A percentile compares a stretch with the other conserved stretches of the same genome.
Evolutionary conservation across 2,329 filamentous ascomycete species (phyloP).

Genomic region (Trichoderma guizhouense): DNA sequence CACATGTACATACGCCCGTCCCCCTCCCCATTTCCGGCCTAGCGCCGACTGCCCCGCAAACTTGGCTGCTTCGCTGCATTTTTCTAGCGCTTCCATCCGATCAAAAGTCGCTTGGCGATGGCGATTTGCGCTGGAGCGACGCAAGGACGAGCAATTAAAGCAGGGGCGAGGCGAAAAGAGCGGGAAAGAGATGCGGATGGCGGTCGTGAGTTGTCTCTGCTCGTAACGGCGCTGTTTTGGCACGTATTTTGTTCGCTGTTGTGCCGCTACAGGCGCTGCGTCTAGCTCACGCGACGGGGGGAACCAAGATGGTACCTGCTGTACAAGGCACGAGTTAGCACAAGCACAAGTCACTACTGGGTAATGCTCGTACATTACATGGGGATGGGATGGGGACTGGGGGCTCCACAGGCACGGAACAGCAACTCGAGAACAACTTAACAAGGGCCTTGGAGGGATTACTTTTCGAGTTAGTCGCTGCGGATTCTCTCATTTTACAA

Average conservation of each 20-base stretch:
- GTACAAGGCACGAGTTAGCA: background rate
- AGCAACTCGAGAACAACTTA: background rate
- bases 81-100: slow-evolving; percentile 17
- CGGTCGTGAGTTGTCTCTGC: background rate
- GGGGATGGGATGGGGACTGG: background rate
- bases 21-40: background rate
- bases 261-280: background rate
- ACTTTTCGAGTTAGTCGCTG: background rate
- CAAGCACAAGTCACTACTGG: background rate
- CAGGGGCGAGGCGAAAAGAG: background rate
- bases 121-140: background rate
- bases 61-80: slow-evolving; percentile 17
- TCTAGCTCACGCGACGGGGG: slow-evolving; percentile 11
- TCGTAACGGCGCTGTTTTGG: background rate
- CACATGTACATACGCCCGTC: too few relatives aligned
- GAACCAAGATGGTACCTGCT: background rate
- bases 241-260: background rate
- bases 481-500: background rate
- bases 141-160: background rate
- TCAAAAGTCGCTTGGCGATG: slow-evolving; percentile 1
- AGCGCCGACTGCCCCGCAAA: slow-evolving; percentile 15
- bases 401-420: background rate
- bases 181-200: fast-evolving
- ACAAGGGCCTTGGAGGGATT: background rate
- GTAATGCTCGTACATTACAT: background rate